These are phyloP conservation scores for Rhizopogon salebrosus DNA, from an alignment of 768 basidiomycete species.

Conservation along the genomic window DNA sequence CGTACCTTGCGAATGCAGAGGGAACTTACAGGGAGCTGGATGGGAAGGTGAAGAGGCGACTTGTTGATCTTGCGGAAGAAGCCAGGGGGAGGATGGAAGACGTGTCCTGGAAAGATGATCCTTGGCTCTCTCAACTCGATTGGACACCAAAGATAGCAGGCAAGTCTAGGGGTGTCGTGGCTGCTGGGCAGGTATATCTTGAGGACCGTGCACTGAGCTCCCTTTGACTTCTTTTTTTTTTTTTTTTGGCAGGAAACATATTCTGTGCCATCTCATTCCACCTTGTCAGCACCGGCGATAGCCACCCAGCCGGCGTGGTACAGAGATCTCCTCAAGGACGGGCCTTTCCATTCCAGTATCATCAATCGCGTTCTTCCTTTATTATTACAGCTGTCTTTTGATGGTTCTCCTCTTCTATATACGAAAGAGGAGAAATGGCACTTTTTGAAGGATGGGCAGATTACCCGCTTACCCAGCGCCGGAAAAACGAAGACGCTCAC, in stretches of 20 bases:
- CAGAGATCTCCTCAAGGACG: constrained; percentile 37
- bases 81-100: constrained; percentile 44
- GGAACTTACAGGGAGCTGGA: constrained; percentile 66
- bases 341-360: constrained; percentile 33
- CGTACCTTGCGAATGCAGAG: constrained; percentile 77
- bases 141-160: constrained; percentile 87
- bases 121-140: constrained; percentile 88
- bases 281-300: neutral
- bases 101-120: constrained; percentile 62
- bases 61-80: constrained; percentile 66
- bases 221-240: constrained; percentile 1
- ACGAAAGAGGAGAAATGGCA: constrained; percentile 64
- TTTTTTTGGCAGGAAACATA: neutral
- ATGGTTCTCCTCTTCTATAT: constrained; percentile 56
- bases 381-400: constrained; percentile 58
- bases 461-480: constrained; percentile 39
- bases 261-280: neutral
- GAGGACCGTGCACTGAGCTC: neutral
- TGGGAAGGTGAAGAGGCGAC: constrained; percentile 49
- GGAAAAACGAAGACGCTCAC: constrained; percentile 36
- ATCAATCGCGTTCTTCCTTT: constrained; percentile 56
- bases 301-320: constrained; percentile 53
- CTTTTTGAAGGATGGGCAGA: constrained; percentile 31
- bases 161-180: constrained; percentile 57
- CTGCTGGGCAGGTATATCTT: constrained; percentile 23